These are phyloP conservation scores for Colletotrichum sp. DNA, from an alignment of 2,329 filamentous ascomycete genomes.

Conservation along the genomic window DNA sequence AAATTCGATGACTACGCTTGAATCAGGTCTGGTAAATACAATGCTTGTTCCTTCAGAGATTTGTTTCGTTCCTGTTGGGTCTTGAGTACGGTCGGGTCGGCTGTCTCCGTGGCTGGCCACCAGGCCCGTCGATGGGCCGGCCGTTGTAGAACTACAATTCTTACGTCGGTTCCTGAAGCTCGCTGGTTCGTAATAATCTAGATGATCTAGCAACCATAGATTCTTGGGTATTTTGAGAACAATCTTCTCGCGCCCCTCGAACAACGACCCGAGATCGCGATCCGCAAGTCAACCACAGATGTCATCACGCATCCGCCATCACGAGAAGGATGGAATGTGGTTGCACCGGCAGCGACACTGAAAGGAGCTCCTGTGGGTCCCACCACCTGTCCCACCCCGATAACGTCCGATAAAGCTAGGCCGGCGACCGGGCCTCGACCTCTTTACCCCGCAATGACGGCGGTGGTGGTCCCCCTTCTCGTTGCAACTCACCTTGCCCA, in stretches of 20 bases:
- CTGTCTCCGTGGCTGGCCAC: not conserved
- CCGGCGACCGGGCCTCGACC: not conserved
- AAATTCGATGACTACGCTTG: not conserved
- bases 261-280: not conserved
- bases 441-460: slow-evolving; percentile 19
- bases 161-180: not conserved
- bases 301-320: not conserved
- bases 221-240: not conserved
- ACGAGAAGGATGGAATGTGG: not conserved
- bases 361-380: slow-evolving; percentile 8
- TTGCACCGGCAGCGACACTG: not conserved
- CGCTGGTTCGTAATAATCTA: not conserved
- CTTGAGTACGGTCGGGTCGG: not conserved
- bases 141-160: not conserved
- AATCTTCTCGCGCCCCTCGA: too few relatives aligned
- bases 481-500: not conserved
- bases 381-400: not conserved
- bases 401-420: slow-evolving; percentile 9
- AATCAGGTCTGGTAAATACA: slow-evolving; percentile 4
- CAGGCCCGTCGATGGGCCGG: not conserved
- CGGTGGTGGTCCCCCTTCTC: not conserved
- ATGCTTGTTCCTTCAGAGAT: not conserved
- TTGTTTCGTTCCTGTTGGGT: not conserved
- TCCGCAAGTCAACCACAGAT: not conserved
- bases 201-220: not conserved